Conservation (phyloP, 148 eudicot genomes). For the Linanthus parryae region DNA sequence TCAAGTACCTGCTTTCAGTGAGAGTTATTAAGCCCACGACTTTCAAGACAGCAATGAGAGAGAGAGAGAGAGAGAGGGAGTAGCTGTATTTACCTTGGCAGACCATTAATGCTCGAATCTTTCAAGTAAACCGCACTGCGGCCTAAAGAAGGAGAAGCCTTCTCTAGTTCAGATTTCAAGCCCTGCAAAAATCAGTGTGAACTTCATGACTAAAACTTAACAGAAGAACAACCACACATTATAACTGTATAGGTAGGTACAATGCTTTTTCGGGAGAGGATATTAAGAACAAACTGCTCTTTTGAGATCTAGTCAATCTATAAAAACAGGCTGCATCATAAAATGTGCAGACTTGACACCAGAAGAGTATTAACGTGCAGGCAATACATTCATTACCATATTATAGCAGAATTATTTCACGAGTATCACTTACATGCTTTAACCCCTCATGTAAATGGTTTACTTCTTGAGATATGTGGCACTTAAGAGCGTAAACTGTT, state of each 20-base stretch:
- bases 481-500: constrained; percentile 79
- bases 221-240: too few species aligned
- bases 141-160: constrained; percentile 81
- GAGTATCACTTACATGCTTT: constrained; percentile 90
- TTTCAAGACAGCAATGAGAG: background rate
- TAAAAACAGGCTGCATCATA: too few species aligned
- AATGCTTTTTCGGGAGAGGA: too few species aligned
- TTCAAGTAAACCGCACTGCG: constrained; percentile 81
- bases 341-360: too few species aligned
- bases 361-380: too few species aligned
- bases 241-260: too few species aligned
- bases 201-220: background rate
- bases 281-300: too few species aligned
- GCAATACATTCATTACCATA: too few species aligned
- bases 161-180: constrained; percentile 82
- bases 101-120: constrained; percentile 77
- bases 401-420: too few species aligned
- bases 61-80: background rate
- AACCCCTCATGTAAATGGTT: constrained; percentile 96
- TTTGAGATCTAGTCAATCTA: too few species aligned
- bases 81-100: constrained; percentile 59
- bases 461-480: constrained; percentile 97
- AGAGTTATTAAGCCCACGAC: too few species aligned
- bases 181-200: constrained; percentile 39
- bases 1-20: constrained; percentile 79